Conservation (phyloP, 2,329 filamentous ascomycete genomes). For the Epichloe sylvatica region DNA sequence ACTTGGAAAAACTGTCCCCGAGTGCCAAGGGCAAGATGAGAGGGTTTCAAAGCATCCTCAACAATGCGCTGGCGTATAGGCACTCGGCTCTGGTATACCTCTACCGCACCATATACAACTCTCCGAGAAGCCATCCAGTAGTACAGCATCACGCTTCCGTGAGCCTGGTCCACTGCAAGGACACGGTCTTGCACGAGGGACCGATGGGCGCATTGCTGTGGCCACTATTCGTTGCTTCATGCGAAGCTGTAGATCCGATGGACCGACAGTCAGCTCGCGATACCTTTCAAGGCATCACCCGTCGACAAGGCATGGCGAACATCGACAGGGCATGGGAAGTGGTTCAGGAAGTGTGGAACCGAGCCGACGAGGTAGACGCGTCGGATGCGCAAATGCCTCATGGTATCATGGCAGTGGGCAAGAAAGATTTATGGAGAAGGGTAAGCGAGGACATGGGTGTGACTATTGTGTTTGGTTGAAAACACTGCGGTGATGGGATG, state of each 20-base stretch:
- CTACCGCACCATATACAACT: constrained; percentile 39
- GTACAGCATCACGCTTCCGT: constrained; percentile 41
- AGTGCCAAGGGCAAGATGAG: constrained; percentile 20
- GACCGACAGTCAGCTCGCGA: constrained; percentile 38
- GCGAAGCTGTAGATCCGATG: constrained; percentile 36
- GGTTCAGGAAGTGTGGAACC: constrained; percentile 46
- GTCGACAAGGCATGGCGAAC: constrained; percentile 50
- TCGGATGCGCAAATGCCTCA: constrained; percentile 10
- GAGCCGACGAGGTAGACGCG: constrained; percentile 27
- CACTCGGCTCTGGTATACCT: constrained; percentile 45
- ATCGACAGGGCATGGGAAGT: constrained; percentile 48
- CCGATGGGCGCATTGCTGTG: constrained; percentile 51
- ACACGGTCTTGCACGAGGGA: constrained; percentile 39
- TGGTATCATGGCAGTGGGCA: background rate
- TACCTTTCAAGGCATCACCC: constrained; percentile 39
- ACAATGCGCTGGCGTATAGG: constrained; percentile 46
- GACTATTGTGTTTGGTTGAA: constrained; percentile 44
- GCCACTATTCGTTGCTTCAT: constrained; percentile 50
- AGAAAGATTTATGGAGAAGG: constrained; percentile 36
- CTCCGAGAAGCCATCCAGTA: constrained; percentile 29
- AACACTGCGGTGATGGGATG: no score
- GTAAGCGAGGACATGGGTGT: constrained; percentile 46
- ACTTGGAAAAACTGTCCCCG: background rate
- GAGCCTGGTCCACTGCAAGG: constrained; percentile 38
- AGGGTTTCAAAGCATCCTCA: constrained; percentile 38